Percentiles rank a stretch among this genome's conserved stretches.
Evolutionary conservation across 345 rosid species (phyloP).

Genomic region (Firmiana major): DNA sequence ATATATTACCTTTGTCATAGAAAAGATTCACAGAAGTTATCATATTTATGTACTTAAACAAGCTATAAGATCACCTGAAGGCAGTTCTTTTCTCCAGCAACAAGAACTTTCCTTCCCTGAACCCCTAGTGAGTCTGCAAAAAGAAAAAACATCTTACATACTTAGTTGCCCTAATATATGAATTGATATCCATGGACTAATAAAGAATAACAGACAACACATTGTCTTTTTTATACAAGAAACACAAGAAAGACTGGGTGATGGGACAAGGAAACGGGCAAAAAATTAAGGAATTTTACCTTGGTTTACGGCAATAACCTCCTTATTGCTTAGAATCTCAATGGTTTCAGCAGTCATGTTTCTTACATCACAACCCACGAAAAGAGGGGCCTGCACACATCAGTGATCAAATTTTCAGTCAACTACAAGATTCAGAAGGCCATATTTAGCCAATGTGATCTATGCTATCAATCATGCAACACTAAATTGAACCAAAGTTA

Average conservation of each 20-base stretch:
- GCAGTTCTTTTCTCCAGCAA: slow-evolving; percentile 56
- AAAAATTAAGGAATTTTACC: slow-evolving; percentile 41
- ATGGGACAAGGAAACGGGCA: neutral
- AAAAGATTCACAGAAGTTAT: neutral
- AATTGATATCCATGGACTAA: neutral
- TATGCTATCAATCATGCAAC: neutral
- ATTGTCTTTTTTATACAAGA: neutral
- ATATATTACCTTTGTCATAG: neutral
- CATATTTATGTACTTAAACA: neutral
- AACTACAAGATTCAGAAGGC: neutral
- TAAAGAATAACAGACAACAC: neutral
- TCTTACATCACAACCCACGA: slow-evolving; percentile 92
- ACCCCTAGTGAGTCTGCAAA: slow-evolving; percentile 87
- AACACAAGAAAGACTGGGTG: neutral
- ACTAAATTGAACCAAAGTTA: neutral
- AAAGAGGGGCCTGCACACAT: slow-evolving; percentile 83
- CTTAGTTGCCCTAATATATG: neutral
- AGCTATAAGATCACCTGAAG: slow-evolving; percentile 47
- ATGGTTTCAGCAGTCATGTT: slow-evolving; percentile 73
- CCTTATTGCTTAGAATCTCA: slow-evolving; percentile 76
- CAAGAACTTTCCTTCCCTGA: slow-evolving; percentile 83
- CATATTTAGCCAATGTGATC: neutral
- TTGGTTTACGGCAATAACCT: slow-evolving; percentile 90
- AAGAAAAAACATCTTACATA: slow-evolving; percentile 20
- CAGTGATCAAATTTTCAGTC: neutral